Evolutionary conservation across 2,329 filamentous ascomycete species (phyloP).

Genomic region (Rutstroemia sp.): DNA sequence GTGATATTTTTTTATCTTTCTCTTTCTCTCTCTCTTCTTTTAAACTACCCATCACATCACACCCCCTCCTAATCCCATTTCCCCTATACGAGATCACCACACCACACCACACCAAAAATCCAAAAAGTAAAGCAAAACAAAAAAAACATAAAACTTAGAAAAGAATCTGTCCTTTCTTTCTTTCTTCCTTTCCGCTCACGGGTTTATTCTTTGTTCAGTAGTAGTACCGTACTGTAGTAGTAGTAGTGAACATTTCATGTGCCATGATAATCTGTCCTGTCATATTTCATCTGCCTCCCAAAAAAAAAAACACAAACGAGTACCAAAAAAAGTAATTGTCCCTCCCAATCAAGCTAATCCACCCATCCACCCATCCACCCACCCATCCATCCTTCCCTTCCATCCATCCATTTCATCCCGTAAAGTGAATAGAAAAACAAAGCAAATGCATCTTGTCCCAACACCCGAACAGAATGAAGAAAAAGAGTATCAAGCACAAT

Average conservation of each 20-base stretch:
- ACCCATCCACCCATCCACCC: background rate
- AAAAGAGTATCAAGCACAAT: background rate
- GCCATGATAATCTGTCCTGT: background rate
- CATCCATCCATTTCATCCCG: conserved; percentile 4
- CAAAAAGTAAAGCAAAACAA: no score
- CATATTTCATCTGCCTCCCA: background rate
- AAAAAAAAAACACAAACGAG: background rate
- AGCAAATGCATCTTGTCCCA: conserved; percentile 5
- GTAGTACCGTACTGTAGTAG: background rate
- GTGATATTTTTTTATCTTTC: no score
- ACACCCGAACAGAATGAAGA: background rate
- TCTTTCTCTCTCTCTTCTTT: no score
- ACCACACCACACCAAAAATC: no score
- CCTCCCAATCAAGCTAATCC: background rate
- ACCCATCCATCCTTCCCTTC: background rate
- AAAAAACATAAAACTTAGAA: no score
- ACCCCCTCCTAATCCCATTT: no score
- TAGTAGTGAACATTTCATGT: background rate
- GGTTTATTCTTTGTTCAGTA: background rate
- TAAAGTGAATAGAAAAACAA: background rate
- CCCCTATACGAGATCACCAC: no score
- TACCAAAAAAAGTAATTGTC: background rate
- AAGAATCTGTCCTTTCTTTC: no score
- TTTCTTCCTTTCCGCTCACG: no score
- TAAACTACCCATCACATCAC: no score